Conservation (phyloP, 352 stramenopile genomes). For the Hyaloperonospora arabidopsidis region DNA sequence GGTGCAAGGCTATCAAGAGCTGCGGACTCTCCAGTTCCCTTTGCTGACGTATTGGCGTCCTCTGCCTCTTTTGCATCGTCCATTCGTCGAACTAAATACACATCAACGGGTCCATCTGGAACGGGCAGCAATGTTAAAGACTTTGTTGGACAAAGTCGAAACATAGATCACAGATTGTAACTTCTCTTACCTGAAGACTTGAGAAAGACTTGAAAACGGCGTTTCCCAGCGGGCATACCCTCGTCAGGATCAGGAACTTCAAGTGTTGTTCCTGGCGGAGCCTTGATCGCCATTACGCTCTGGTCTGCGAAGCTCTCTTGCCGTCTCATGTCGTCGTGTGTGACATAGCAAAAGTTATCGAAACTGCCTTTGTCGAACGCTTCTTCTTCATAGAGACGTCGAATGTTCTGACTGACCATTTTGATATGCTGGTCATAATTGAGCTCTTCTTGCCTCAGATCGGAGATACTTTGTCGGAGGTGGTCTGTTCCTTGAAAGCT, state of each 20-base stretch:
- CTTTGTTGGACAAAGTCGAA: not conserved
- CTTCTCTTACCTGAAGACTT: slow-evolving; percentile 62
- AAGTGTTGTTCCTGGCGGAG: slow-evolving; percentile 88
- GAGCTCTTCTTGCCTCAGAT: slow-evolving; percentile 76
- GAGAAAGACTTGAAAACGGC: slow-evolving; percentile 93
- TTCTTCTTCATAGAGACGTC: slow-evolving; percentile 77
- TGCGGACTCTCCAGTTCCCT: slow-evolving; percentile 17
- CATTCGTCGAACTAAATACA: slow-evolving; percentile 81
- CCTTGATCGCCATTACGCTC: slow-evolving; percentile 92
- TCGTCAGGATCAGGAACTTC: slow-evolving; percentile 93
- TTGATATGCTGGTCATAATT: slow-evolving; percentile 83
- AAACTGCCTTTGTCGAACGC: slow-evolving; percentile 66
- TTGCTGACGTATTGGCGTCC: slow-evolving; percentile 9
- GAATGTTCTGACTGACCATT: slow-evolving; percentile 72
- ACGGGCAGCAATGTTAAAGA: slow-evolving; percentile 4
- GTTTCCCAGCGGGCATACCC: slow-evolving; percentile 82
- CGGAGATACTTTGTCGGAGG: slow-evolving; percentile 64
- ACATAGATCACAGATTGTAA: slow-evolving; percentile 3
- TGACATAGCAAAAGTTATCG: slow-evolving; percentile 80
- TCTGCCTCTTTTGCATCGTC: slow-evolving; percentile 38
- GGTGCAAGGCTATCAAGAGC: slow-evolving; percentile 29
- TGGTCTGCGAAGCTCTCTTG: slow-evolving; percentile 82
- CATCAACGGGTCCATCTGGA: slow-evolving; percentile 80
- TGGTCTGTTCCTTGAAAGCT: slow-evolving; percentile 63
- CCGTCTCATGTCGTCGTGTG: slow-evolving; percentile 82